Percentiles rank a stretch among this genome's conserved stretches.
Evolutionary conservation across 257 asterid genomes (phyloP).

Genomic region (Fraxinus cuspidata): DNA sequence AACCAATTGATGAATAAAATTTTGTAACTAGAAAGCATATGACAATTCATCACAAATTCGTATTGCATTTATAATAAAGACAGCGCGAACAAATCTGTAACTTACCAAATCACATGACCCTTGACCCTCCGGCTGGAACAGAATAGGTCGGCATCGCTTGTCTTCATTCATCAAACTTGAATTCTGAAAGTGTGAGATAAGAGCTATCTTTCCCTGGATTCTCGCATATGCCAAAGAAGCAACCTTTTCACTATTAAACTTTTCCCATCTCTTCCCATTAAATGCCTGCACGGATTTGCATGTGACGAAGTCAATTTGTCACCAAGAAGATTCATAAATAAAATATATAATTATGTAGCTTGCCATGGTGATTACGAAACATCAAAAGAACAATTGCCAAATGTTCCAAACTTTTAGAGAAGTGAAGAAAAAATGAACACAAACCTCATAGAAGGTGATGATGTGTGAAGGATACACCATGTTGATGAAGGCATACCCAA

Average conservation of each 20-base stretch:
- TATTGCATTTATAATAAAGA: slow-evolving; percentile 1
- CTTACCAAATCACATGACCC: slow-evolving; percentile 65
- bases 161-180: slow-evolving; percentile 98
- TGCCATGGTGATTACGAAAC: not conserved
- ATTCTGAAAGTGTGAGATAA: slow-evolving; percentile 88
- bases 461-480: slow-evolving; percentile 88
- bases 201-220: slow-evolving; percentile 83
- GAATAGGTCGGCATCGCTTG: slow-evolving; percentile 85
- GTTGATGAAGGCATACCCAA: slow-evolving; percentile 95
- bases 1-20: not conserved
- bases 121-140: slow-evolving; percentile 83
- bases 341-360: not conserved
- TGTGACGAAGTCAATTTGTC: not conserved
- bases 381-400: not conserved
- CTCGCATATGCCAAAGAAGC: slow-evolving; percentile 94
- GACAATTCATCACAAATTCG: not conserved
- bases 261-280: slow-evolving; percentile 97
- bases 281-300: slow-evolving; percentile 49
- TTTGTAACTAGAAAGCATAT: not conserved
- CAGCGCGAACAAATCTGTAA: not conserved
- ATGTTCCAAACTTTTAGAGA: not conserved
- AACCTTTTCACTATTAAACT: slow-evolving; percentile 92
- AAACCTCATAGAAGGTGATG: slow-evolving; percentile 76
- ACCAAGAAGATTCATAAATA: not conserved
- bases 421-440: slow-evolving; percentile 21